Percentiles rank a stretch among this genome's conserved stretches.
phyloP scores from a whole-genome alignment of 441 rosid species.

The Omphalea diandra region DNA sequence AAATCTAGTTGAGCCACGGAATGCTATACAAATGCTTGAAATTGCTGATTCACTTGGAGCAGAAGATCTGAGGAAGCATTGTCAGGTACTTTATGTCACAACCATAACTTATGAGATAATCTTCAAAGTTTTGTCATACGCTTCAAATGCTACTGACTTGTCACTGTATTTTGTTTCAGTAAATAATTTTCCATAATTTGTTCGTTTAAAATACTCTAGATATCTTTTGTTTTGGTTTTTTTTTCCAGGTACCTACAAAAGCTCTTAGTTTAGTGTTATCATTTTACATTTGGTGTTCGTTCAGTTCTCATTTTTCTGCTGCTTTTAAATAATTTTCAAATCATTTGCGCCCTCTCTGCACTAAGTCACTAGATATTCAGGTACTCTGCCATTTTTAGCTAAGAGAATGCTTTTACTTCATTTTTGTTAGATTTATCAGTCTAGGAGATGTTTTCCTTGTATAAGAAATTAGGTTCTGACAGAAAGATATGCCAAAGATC shows the following conservation, averaged over 20 bases:
- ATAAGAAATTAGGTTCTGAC: not conserved
- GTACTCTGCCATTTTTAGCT: not conserved
- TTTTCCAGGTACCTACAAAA: too few relatives aligned
- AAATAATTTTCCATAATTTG: not conserved
- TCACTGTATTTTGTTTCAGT: not conserved
- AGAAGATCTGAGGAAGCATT: constrained; percentile 76
- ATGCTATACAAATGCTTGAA: constrained; percentile 85
- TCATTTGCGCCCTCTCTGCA: not conserved
- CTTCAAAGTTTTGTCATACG: not conserved
- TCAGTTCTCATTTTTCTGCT: not conserved
- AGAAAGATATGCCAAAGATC: not conserved
- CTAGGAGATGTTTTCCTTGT: not conserved
- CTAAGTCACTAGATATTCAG: not conserved
- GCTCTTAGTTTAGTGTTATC: too few relatives aligned
- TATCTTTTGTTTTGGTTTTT: not conserved
- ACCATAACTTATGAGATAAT: not conserved
- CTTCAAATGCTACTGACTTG: not conserved
- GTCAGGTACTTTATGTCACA: constrained; percentile 58
- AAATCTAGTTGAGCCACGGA: constrained; percentile 82
- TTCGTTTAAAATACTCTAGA: constrained; percentile 13
- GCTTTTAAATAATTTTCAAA: not conserved
- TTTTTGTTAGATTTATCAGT: not conserved
- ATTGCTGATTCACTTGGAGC: constrained; percentile 97
- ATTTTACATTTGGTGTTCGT: not conserved
- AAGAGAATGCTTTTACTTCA: not conserved